Conservation (phyloP, 306 rosid species). For the Nissolia schottii region DNA sequence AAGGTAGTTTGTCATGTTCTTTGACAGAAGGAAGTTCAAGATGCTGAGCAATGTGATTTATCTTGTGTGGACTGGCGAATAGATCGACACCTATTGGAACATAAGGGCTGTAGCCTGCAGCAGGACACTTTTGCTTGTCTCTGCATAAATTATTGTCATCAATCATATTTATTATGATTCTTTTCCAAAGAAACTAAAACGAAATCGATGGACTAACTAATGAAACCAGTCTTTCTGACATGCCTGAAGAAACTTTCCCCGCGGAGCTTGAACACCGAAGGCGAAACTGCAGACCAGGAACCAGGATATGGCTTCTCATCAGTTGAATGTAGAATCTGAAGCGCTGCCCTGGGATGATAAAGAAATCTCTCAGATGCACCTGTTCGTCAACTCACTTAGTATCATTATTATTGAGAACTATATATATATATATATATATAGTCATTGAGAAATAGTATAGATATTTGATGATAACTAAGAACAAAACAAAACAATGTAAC, state of each 20-base stretch:
- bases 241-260: conserved; percentile 76
- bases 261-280: conserved; percentile 77
- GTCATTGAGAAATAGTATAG: background rate
- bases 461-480: background rate
- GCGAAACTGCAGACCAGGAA: conserved; percentile 69
- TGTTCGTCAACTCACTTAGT: conserved; percentile 29
- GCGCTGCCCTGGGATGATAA: conserved; percentile 59
- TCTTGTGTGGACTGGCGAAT: conserved; percentile 58
- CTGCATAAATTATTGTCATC: conserved; percentile 46
- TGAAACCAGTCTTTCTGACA: conserved; percentile 23
- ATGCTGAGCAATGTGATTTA: conserved; percentile 79
- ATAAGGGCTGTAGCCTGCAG: conserved; percentile 58
- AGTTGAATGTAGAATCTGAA: conserved; percentile 46
- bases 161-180: conserved; percentile 2
- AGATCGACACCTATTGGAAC: conserved; percentile 84
- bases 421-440: no score
- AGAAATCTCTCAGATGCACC: conserved; percentile 67
- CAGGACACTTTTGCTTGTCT: conserved; percentile 68
- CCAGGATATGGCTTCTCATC: conserved; percentile 46
- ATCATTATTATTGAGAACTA: background rate
- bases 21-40: conserved; percentile 70
- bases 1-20: conserved; percentile 53
- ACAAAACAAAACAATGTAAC: background rate
- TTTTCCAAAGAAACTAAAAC: background rate
- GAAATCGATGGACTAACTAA: background rate